phyloP scores from a whole-genome alignment of 306 rosid genomes.

The Cucurbita moschata region DNA sequence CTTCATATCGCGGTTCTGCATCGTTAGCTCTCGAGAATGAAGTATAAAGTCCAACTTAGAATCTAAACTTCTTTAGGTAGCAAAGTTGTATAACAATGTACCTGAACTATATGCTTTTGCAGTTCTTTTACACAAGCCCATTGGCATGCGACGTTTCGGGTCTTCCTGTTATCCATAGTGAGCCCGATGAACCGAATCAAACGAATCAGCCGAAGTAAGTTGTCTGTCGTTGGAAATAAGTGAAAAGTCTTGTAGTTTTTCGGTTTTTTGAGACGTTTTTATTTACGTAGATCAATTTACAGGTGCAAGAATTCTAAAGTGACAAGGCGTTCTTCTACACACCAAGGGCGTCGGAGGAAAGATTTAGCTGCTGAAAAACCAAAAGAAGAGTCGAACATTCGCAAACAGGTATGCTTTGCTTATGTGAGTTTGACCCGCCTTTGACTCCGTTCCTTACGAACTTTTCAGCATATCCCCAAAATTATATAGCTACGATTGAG shows the following conservation, averaged over 20 bases:
- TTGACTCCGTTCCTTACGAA: background rate
- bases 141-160: constrained; percentile 64
- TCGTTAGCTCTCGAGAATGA: constrained; percentile 50
- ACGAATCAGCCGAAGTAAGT: constrained; percentile 58
- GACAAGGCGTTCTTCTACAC: constrained; percentile 35
- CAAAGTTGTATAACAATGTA: background rate
- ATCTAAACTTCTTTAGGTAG: background rate
- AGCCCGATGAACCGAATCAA: constrained; percentile 32
- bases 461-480: background rate
- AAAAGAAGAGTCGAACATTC: constrained; percentile 15
- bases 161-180: constrained; percentile 34
- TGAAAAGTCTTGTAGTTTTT: background rate
- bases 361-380: constrained; percentile 17
- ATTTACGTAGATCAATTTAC: background rate
- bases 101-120: constrained; percentile 13
- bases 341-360: constrained; percentile 24
- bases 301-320: constrained; percentile 47
- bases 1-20: constrained; percentile 59
- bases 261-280: background rate
- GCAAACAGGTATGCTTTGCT: constrained; percentile 23
- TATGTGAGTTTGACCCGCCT: no score
- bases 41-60: constrained; percentile 21
- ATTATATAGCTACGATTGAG: background rate
- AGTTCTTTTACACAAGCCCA: constrained; percentile 80
- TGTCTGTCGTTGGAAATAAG: background rate